Evolutionary conservation across 371 early-diverging fungal genomes (phyloP).

Genomic region (Circinella minor): DNA sequence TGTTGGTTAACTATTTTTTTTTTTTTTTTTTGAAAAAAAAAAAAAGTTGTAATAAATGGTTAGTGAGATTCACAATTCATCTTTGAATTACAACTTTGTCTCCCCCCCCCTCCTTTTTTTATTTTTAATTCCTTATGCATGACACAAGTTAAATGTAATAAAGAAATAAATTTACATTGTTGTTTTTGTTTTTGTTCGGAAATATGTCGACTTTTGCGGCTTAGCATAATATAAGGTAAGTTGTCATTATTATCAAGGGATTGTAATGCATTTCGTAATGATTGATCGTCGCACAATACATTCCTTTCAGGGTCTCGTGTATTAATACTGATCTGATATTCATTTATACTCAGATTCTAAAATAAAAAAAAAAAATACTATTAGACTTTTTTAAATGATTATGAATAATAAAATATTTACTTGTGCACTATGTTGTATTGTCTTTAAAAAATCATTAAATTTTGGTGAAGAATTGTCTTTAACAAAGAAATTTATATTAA

Average conservation of each 20-base stretch:
- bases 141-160: not conserved
- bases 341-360: conserved; percentile 12
- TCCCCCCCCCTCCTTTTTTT: not conserved
- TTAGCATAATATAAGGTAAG: conserved; percentile 4
- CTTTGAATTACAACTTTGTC: not conserved
- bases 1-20: not conserved
- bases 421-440: conserved; percentile 22
- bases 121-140: not conserved
- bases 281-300: conserved; percentile 22
- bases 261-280: conserved; percentile 22
- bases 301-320: not conserved
- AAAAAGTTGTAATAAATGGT: not conserved
- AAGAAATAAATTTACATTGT: too few relatives aligned
- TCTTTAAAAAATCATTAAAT: conserved; percentile 21
- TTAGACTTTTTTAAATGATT: not conserved
- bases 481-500: conserved; percentile 25
- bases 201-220: conserved; percentile 10
- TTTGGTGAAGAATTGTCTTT: conserved; percentile 21
- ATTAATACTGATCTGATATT: conserved; percentile 23
- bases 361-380: not conserved
- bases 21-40: not conserved
- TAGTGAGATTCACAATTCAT: conserved; percentile 15
- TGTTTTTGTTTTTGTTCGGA: conserved; percentile 9
- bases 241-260: conserved; percentile 4
- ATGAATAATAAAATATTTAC: conserved; percentile 18